Evolutionary conservation across 176 grass and related monocot genomes (phyloP), one percentile per base, ranked within the genome.

Genomic region (Themeda triandra): DNA sequence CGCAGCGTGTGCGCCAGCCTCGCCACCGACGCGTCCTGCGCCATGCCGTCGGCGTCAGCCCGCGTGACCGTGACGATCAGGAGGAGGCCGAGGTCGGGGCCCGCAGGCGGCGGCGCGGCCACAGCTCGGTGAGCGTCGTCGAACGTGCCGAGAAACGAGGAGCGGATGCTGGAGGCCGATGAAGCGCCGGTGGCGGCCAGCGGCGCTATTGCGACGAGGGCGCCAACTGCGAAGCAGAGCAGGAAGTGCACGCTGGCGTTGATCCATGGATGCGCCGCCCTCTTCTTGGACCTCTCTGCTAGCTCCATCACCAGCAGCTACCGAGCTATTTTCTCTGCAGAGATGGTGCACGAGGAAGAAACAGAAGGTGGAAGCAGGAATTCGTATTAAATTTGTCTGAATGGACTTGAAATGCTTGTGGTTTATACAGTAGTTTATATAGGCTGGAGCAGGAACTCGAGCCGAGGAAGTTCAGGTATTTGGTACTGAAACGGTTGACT

Each of bases 11-110:
- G 84, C 6, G n/a, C 91, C 33, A 96, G 71, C 73, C 83, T 82
- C 39, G 59, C 84, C 65, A 92, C 33, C 44, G 63, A 67, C 25
- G 80, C 83, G 6, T 67, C 85, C 54, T 90, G 87, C 28, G 28
- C 87, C 86, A 75, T 75, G 68, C 44, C 64, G n/a, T n/a, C n/a
- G 8, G 21, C 65, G 12, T 49, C 76, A 7, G 88, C 51, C 15
- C 14, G 42, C 13, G 91, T 87, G 6, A 85, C 80, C 29, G 93
- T 96, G 77, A 93, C 80, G 84, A 96, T 63, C 87, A 96, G 72
- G 46, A 93, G 41, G 49, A 85, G 79, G 49, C 71, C 75, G 13
- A 70, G 8, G 62, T 69, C 82, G 0, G 81, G 87, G 35, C 10
- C 58, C 10, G 56, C 31, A 64, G 66, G 41, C 14, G 73, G 37